Conservation (phyloP, 75 land plant genomes). For the Pseudotsuga menziesii region DNA sequence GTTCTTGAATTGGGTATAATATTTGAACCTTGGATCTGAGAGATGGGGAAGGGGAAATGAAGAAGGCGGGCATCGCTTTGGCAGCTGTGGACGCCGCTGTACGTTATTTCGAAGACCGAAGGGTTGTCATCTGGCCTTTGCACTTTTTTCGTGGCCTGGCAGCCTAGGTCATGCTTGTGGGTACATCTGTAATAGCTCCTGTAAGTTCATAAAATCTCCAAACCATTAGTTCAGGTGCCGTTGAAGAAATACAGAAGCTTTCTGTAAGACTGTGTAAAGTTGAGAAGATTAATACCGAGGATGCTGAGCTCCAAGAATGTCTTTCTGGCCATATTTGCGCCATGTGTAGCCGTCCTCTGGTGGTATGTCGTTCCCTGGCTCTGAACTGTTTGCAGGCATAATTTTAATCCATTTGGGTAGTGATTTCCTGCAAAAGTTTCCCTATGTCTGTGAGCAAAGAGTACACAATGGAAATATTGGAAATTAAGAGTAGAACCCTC, state of each 20-base stretch:
- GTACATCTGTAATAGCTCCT: slow-evolving; percentile 53
- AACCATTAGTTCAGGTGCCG: background rate
- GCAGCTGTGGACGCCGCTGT: slow-evolving; percentile 34
- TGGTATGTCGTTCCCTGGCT: slow-evolving; percentile 43
- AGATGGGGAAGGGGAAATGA: background rate
- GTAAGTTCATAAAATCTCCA: slow-evolving; percentile 2
- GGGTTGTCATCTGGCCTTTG: slow-evolving; percentile 22
- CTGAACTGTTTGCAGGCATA: slow-evolving; percentile 23
- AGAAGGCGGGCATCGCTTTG: background rate
- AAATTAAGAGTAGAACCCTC: too few species aligned
- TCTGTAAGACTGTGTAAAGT: background rate
- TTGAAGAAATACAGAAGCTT: background rate
- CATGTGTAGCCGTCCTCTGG: slow-evolving; percentile 31
- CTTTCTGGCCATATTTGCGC: slow-evolving; percentile 37
- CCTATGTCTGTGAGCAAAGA: background rate
- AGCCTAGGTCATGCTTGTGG: slow-evolving; percentile 26
- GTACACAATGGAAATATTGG: background rate
- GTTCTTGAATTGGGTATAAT: background rate
- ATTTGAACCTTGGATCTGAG: background rate
- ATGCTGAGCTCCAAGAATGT: slow-evolving; percentile 21
- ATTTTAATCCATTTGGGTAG: slow-evolving; percentile 41
- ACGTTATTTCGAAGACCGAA: slow-evolving; percentile 21
- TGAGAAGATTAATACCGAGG: slow-evolving; percentile 16
- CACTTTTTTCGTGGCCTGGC: slow-evolving; percentile 30
- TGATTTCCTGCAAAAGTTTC: slow-evolving; percentile 36